Percentiles rank a stretch among this genome's conserved stretches.
phyloP scores from a whole-genome alignment of 1,284 basidiomycete species.

The Tilletia indica region DNA sequence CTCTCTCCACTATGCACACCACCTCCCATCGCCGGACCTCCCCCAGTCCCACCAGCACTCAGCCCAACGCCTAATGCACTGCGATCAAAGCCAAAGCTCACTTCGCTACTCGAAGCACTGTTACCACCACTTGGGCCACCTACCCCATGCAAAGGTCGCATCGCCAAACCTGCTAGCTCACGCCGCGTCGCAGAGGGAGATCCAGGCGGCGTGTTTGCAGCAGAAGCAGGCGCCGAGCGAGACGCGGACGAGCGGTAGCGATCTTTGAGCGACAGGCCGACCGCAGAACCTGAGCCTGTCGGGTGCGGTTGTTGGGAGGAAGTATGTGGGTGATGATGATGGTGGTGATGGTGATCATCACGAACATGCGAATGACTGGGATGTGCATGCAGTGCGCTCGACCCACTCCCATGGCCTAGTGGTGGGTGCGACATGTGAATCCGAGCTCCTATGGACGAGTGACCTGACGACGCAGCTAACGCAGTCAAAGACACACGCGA shows the following conservation, averaged over 20 bases:
- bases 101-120: conserved; percentile 8
- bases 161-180: neutral
- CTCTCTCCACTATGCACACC: neutral
- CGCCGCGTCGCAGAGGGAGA: conserved; percentile 25
- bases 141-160: neutral
- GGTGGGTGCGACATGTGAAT: neutral
- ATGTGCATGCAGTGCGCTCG: neutral
- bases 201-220: conserved; percentile 36
- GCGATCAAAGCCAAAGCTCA: conserved; percentile 4
- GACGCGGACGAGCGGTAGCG: conserved; percentile 1
- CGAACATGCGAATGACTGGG: neutral
- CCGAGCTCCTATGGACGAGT: neutral
- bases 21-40: neutral
- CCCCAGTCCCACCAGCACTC: neutral
- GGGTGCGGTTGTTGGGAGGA: neutral
- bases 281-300: neutral
- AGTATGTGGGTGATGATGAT: neutral
- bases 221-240: conserved; percentile 39
- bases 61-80: neutral
- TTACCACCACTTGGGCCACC: neutral
- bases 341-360: neutral
- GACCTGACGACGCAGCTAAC: neutral
- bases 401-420: neutral
- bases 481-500: conserved; percentile 9
- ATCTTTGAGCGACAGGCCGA: neutral